Base-by-base conservation (phyloP, 495 filamentous ascomycete species). In the Hapsidospora chrysogenum region DNA sequence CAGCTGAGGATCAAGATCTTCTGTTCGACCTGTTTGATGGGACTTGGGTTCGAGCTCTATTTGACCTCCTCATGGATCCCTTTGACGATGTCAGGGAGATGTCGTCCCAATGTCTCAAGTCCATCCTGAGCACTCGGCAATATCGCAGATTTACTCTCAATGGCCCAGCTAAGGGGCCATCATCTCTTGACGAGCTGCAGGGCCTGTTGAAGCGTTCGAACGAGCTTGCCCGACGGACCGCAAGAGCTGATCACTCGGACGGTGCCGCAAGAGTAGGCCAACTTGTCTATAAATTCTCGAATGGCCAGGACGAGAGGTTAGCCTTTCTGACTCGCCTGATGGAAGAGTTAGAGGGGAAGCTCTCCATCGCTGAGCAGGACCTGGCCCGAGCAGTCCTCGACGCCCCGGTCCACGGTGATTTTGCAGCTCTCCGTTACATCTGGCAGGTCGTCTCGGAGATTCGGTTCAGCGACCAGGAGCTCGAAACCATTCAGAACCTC, bases 51-150 rank as follows among this genome's bases (percentile, higher is more conserved):
- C 63, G 63, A n/a, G 52, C 76, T 14, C 56, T 94, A 6, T 46
- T 85, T 3, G 84, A 95, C 50, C 69, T 89, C 8, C 45, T 93
- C 1, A 56, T 89, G 30, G 78, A 96, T 47, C 81, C 87, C 0
- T 97, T 87, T 46, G 89, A 97, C 40, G 89, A 97, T 57, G 79
- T 96, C 9, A 68, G 89, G 40, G 70, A 69, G 26, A 58, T 59
- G 1, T 70, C 89, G 5, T 52, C 72, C 0, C 56, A 58, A 4
- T 54, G 84, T 11, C 40, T 92, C 17, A 65, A 64, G 36, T 42
- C 56, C 17, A 39, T 56, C 15, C 48, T 46, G 27, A 48, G 39
- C 13, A 56, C 50, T 49, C 40, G 19, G 53, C 49, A 36, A 41
- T 37, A 11, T 47, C 33, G 28, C 43, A 40, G 28, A 26, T 34